Base-by-base conservation (phyloP, 495 filamentous ascomycete species). In the Trichoderma orchidacearum region DNA sequence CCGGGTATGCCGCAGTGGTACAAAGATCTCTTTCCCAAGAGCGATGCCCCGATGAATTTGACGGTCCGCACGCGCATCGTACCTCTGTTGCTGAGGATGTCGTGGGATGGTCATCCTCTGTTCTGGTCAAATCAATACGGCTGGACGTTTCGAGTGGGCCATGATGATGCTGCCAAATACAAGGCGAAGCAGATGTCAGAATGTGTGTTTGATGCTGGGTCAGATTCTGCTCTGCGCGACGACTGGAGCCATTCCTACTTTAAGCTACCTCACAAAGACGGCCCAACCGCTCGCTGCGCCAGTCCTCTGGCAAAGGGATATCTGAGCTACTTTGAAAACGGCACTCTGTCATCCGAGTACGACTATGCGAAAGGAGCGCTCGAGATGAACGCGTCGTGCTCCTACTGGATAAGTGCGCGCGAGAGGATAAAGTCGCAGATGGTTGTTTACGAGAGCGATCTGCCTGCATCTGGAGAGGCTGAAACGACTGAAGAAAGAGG, bases 361-460 rank as follows among this genome's bases (percentile, higher is more conserved):
- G 69, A 83, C 0, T 89, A 95, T 62, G 93, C 93, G 0, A 95
- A 91, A 62, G 89, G 95, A 65, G 93, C 93, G 5, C 75, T 97
- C 54, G 86, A 97, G 56, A 96, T 97, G 94, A 99, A 99, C 63
- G 89, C 91, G 2, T 91, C 88, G 0, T 99, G 93, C 64, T 96
- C 90, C 1, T 99, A 99, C 69, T 99, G 93, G 93, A 97, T 97
- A 56, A 93, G 86, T 61, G 90, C 94, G 18, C 78, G 93, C 55
- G 89, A 95, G 63, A 79, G 93, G 50, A 97, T 99, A 59, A 87
- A 75, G 77, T 85, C 85, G 23, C 93, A 99, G 66, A 85, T 96
- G 75, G 92, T 96, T 17, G 85, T 99, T 7, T 96, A 95, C 61
- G 74, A 87, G 55, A 75, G 82, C 48, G 81, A 94, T 51, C 61